phyloP scores from a whole-genome alignment of 257 asterid genomes.

The Solanum pinnatisectum region DNA sequence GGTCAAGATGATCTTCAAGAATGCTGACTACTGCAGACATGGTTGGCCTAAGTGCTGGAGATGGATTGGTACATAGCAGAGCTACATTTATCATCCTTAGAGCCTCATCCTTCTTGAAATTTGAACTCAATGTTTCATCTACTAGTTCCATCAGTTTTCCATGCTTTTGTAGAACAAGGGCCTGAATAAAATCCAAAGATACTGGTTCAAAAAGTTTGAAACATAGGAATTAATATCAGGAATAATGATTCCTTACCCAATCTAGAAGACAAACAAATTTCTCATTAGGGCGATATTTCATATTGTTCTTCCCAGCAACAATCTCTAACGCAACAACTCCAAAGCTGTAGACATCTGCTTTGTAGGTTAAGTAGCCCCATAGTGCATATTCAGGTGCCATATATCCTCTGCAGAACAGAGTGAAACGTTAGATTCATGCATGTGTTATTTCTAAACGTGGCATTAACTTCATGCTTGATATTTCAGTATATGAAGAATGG shows the following conservation, averaged over 20 bases:
- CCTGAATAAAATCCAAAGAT: slow-evolving; percentile 18
- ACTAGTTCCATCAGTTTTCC: slow-evolving; percentile 41
- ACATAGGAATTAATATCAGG: not conserved
- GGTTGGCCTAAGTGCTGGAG: slow-evolving; percentile 55
- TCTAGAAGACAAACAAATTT: slow-evolving; percentile 51
- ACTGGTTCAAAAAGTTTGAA: not conserved
- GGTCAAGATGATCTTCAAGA: slow-evolving; percentile 33
- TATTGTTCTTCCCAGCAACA: slow-evolving; percentile 50
- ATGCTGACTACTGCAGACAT: slow-evolving; percentile 49
- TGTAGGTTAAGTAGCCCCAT: slow-evolving; percentile 59
- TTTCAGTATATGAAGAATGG: not conserved
- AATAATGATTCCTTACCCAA: slow-evolving; percentile 29
- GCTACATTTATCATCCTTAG: slow-evolving; percentile 43
- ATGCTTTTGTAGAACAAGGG: slow-evolving; percentile 39
- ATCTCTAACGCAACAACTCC: slow-evolving; percentile 54
- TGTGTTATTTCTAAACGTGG: not conserved
- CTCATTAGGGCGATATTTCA: slow-evolving; percentile 39
- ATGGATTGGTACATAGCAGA: slow-evolving; percentile 45
- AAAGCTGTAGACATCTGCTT: slow-evolving; percentile 63
- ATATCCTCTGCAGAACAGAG: slow-evolving; percentile 31
- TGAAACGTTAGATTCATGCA: not conserved
- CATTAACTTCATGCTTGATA: not conserved
- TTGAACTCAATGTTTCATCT: slow-evolving; percentile 37
- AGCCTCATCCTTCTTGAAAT: slow-evolving; percentile 25
- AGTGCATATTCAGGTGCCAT: slow-evolving; percentile 69